Evolutionary conservation across 768 basidiomycete species (phyloP), one percentile per base, ranked within the genome.

Genomic region (Serpula lacrymans): DNA sequence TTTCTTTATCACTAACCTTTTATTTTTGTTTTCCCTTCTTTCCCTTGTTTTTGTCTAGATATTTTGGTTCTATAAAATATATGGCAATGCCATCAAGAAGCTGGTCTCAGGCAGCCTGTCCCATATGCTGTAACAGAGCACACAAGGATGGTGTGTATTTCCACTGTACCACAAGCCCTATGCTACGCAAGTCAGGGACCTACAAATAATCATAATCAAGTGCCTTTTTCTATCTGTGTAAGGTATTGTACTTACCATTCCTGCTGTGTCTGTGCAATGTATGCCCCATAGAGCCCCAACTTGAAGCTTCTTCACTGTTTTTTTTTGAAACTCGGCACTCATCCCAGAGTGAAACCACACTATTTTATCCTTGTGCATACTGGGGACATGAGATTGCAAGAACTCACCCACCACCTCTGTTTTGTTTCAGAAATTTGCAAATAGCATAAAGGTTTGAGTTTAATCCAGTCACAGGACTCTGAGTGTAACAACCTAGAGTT

Each of bases 241-340:
- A 20, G n/a, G n/a, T n/a, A n/a, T n/a, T n/a, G n/a, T n/a, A n/a
- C 53, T 32, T 45, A 64, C 62, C 62, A 67, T 60, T 20, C 63
- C 64, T 42, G 61, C 62, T 33, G 59, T 45, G 29, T 64, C 63
- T 0, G 62, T 64, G 21, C 35, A 46, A 35, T 26, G 53, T 3
- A 62, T 29, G 4, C 61, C 64, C 43, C 39, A 61, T 2, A 46
- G 22, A 3, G 48, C 42, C 1, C 45, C 50, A n/a, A n/a, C 20
- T 32, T 42, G 37, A 18, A 59, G 39, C 6, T 16, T 24, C 17
- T 53, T 48, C 1, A 35, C 6, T 10, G 38, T 30, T 7, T 49
- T 48, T 12, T 53, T 40, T 3, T 56, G 43, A 34, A 38, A 57
- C n/a, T n/a, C n/a, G n/a, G n/a, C n/a, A n/a, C n/a, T 48, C 53